These are phyloP conservation scores for Urtica urens DNA, from an alignment of 306 rosid species.

Conservation along the genomic window DNA sequence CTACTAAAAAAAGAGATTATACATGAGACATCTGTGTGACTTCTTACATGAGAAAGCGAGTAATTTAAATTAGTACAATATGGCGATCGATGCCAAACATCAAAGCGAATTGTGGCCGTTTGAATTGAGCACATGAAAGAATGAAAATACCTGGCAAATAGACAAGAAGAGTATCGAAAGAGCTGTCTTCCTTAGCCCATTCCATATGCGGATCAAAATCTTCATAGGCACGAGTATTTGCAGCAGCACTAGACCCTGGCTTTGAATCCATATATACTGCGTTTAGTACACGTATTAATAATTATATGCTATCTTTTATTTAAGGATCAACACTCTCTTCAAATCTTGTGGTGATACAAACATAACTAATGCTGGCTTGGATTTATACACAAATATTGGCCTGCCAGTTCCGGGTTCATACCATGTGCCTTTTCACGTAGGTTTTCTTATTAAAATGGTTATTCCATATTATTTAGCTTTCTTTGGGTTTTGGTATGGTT, in stretches of 20 bases:
- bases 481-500: conserved; percentile 5
- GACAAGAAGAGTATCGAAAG: conserved; percentile 27
- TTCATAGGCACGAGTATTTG: conserved; percentile 21
- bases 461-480: conserved; percentile 11
- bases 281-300: not conserved
- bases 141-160: conserved; percentile 39
- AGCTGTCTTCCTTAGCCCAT: conserved; percentile 30
- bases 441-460: conserved; percentile 22
- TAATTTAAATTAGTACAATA: no score
- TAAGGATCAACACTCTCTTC: not conserved
- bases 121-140: no score
- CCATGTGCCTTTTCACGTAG: not conserved
- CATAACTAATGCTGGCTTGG: conserved; percentile 4
- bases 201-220: conserved; percentile 39
- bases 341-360: not conserved
- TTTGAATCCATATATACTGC: not conserved
- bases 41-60: no score
- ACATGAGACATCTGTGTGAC: no score
- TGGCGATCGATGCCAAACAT: no score
- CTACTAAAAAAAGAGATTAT: no score
- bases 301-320: not conserved
- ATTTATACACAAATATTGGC: conserved; percentile 8
- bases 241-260: not conserved
- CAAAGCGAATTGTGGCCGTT: no score
- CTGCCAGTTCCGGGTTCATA: not conserved